Evolutionary conservation across 2,329 filamentous ascomycete species (phyloP).

Genomic region (Epichloe amarillans): DNA sequence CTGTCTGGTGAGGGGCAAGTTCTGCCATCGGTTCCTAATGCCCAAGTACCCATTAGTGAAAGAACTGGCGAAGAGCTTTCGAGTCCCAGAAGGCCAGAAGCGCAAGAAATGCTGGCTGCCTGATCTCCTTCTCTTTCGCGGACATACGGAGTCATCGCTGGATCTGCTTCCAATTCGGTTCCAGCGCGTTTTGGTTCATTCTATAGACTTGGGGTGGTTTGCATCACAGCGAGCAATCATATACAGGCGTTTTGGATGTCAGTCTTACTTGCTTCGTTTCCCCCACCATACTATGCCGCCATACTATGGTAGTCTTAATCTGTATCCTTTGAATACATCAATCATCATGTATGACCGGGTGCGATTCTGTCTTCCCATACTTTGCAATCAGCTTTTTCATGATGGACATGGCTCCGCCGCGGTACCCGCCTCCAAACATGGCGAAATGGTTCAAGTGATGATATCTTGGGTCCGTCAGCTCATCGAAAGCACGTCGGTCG

Average conservation of each 20-base stretch:
- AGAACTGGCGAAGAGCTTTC: background rate
- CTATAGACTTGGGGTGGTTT: conserved; percentile 6
- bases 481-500: background rate
- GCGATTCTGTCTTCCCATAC: conserved; percentile 36
- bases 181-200: background rate
- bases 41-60: conserved; percentile 16
- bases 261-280: conserved; percentile 1
- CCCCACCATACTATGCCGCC: background rate
- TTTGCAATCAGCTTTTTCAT: conserved; percentile 63
- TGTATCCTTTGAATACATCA: conserved; percentile 3
- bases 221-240: conserved; percentile 8
- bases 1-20: conserved; percentile 13
- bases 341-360: background rate
- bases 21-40: conserved; percentile 20
- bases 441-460: conserved; percentile 84
- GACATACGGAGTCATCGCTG: background rate
- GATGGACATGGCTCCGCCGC: conserved; percentile 60
- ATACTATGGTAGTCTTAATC: background rate
- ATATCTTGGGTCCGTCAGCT: conserved; percentile 39
- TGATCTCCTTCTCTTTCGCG: background rate
- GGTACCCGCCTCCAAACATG: conserved; percentile 72
- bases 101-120: conserved; percentile 28
- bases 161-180: background rate
- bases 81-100: conserved; percentile 11
- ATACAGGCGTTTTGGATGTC: conserved; percentile 13